Conservation (phyloP, 257 asterid genomes). For the Ballota nigra region DNA sequence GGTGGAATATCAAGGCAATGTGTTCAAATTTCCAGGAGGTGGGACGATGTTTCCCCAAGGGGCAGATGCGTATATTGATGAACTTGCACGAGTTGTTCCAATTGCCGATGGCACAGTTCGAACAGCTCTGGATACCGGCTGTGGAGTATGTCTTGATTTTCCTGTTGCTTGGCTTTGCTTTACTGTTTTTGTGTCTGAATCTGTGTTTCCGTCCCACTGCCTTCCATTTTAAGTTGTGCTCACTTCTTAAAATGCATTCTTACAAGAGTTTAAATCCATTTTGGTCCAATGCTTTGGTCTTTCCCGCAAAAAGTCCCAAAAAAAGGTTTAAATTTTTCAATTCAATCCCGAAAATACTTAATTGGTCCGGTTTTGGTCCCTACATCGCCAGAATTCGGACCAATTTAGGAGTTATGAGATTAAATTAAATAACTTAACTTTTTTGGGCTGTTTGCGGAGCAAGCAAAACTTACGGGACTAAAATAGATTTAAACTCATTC, state of each 20-base stretch:
- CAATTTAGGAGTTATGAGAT: too few species aligned
- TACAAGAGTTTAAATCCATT: too few species aligned
- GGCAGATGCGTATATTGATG: constrained; percentile 83
- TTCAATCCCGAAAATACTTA: too few species aligned
- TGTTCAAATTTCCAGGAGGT: constrained; percentile 92
- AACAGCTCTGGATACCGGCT: constrained; percentile 91
- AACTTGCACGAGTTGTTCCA: constrained; percentile 74
- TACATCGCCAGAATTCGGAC: too few species aligned
- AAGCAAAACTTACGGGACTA: too few species aligned
- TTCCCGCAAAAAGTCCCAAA: too few species aligned
- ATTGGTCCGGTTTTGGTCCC: too few species aligned
- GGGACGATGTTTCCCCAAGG: constrained; percentile 98
- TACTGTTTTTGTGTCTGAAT: not conserved
- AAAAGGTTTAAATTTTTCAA: too few species aligned
- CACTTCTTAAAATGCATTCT: not conserved
- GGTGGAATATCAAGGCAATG: constrained; percentile 80
- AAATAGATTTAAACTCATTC: not conserved
- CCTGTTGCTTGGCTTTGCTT: constrained; percentile 13
- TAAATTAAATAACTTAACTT: too few species aligned
- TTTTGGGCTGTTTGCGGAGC: too few species aligned
- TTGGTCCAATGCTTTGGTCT: too few species aligned
- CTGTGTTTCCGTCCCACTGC: not conserved
- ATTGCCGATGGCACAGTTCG: constrained; percentile 67
- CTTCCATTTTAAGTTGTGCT: not conserved
- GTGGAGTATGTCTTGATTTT: constrained; percentile 63